Evolutionary conservation across 257 asterid species (phyloP), one percentile per base, ranked within the genome.

Genomic region (Cordia subcordata): DNA sequence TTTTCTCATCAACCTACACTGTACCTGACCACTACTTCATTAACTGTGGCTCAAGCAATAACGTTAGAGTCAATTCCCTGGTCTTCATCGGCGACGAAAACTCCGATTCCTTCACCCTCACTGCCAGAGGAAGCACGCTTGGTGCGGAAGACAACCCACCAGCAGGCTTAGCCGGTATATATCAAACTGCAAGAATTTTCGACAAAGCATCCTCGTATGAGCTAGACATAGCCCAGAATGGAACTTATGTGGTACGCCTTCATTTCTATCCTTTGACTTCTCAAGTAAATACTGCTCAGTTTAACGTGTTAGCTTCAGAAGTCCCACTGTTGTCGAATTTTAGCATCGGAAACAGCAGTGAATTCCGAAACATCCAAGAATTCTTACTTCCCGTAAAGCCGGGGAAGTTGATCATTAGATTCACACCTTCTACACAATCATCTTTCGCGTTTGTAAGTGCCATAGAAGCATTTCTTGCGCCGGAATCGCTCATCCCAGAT

Each of bases 381-480:
- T 80, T 84, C 67, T 33, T 82, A 11, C 58, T 84, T 16, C 12
- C 22, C 0, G 33, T 71, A 5, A 40, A 59, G 0, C 8, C 8
- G 0, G 75, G 71, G 5, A 75, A 78, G 32, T 63, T 87, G 10
- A 61, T 6, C 52, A 65, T 87, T 61, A 0, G 13, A 2, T 82
- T 87, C 35, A 53, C 13, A 35, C 88, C 94, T 35, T 17, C 14
- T n/a, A 51, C 20, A 2, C 51, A 47, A 8, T 53, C 57, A 1
- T 61, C 75, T 8, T 42, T 78, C 2, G 95, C 88, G 8, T 87
- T 80, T 37, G 66, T 84, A 1, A 84, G 75, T 13, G 95, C 88
- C 0, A 76, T 87, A 15, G 95, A 87, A 57, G 72, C 75, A 5
- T 73, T 78, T 56, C 56, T 69, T 16, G 77, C 86, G 23, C 90